Evolutionary conservation across 108 stramenopile genomes (phyloP), one percentile per base, ranked within the genome.

Genomic region (Parmales sp.): DNA sequence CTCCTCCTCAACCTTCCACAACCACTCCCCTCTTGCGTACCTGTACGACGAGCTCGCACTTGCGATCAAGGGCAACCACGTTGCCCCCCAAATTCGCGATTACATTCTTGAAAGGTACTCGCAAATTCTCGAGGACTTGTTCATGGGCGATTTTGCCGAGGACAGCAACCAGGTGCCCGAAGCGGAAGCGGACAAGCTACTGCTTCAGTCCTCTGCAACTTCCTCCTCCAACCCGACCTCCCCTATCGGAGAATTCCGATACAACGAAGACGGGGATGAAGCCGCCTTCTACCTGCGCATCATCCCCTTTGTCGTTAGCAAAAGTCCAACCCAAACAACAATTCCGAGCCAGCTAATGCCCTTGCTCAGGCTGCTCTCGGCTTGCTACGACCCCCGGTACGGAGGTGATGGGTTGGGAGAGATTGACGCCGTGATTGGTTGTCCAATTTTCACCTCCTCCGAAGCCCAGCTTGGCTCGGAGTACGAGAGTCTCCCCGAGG

Each of bases 61-160:
- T 29, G 80, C 80, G 23, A 77, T 81, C 28, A 74, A 71, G 48
- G 77, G 80, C 36, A 77, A 77, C 49, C 71, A 71, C 41, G 54
- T 81, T 2, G 63, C 67, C 26, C 22, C 44, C 38, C 37, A 71
- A 2, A 48, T 81, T 19, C 29, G 43, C 9, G 66, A 69, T 16
- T 81, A 60, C 63, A 43, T 81, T 11, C 68, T 73, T 29, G 75
- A 78, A 5, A 54, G 65, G 8, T 75, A 71, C 38, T 51, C 63
- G 11, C 29, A 26, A 23, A 71, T 73, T 45, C 76, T 81, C 31
- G 80, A 78, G 43, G 38, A 78, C 1, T 38, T 26, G 22, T 80
- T 65, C 38, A 65, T 78, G 26, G 77, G 77, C 34, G 80, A 81
- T 36, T 77, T 81, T 50, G 69, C 20, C 16, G 80, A 69, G n/a